These are phyloP conservation scores for Panus rudis DNA, from an alignment of 768 basidiomycete genomes.

Conservation along the genomic window DNA sequence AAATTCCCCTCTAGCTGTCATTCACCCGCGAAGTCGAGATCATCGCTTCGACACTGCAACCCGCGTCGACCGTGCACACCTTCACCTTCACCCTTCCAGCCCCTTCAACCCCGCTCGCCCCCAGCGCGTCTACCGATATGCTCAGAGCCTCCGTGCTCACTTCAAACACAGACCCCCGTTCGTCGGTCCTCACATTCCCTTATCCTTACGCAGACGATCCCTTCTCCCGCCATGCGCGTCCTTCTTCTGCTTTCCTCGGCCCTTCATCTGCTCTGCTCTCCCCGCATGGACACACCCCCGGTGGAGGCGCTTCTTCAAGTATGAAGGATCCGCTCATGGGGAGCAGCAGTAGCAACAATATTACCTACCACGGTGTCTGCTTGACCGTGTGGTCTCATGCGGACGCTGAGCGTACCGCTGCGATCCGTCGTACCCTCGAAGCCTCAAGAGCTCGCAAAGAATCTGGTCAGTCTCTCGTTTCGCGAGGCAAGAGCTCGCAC, in stretches of 20 bases:
- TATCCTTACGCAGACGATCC: slow-evolving; percentile 75
- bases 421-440: slow-evolving; percentile 79
- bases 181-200: slow-evolving; percentile 64
- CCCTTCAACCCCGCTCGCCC: slow-evolving; percentile 67
- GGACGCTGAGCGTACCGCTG: slow-evolving; percentile 77
- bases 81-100: slow-evolving; percentile 86
- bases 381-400: slow-evolving; percentile 96
- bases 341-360: slow-evolving; percentile 30
- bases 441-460: slow-evolving; percentile 74
- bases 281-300: slow-evolving; percentile 23
- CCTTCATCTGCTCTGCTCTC: slow-evolving; percentile 54
- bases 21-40: slow-evolving; percentile 92
- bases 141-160: slow-evolving; percentile 72
- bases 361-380: slow-evolving; percentile 87
- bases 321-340: slow-evolving; percentile 13
- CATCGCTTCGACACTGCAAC: slow-evolving; percentile 90
- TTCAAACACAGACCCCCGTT: slow-evolving; percentile 34
- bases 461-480: slow-evolving; percentile 61
- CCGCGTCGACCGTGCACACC: slow-evolving; percentile 85
- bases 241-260: slow-evolving; percentile 75
- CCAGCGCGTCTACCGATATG: slow-evolving; percentile 63
- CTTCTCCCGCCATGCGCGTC: slow-evolving; percentile 52
- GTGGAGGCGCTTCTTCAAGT: slow-evolving; percentile 17
- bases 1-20: slow-evolving; percentile 51
- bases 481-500: slow-evolving; percentile 50